Base-by-base conservation (phyloP, 73 alveolate species). In the Paramecium tetraurelia region DNA sequence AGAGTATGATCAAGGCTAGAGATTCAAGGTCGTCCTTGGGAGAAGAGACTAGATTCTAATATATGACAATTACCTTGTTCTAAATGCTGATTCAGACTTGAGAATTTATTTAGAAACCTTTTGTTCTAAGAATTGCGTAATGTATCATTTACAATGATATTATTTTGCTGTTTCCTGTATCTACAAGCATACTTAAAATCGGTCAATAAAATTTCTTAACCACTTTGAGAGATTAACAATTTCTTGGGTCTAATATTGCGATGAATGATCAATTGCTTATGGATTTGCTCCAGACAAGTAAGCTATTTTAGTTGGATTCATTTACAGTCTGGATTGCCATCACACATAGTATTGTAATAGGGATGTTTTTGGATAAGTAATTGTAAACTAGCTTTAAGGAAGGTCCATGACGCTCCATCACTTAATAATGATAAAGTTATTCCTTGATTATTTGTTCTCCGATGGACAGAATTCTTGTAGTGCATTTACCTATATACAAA, bases 21-120 rank as follows among this genome's bases (percentile, higher is more conserved):
- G 90, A 40, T 12, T 80, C 90, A 0, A 80, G 29, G 46, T 80
- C 90, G 46, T 80, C 90, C 35, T 80, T 80, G 7, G 90, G 90
- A 3, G 90, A 44, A 44, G 90, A 63, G 10, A 46, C 90, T 80
- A 0, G 10, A 24, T 80, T 16, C 33, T 80, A 22, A 4, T 21
- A 80, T n/a, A 7, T 80, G 9, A 33, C 2, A 33, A 4, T 16
- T 80, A 80, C 90, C 75, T 80, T 80, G 43, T n/a, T 43, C 90
- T 80, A 80, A 27, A 80, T 80, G 90, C 16, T 33, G 7, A 48
- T 80, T 80, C 5, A 80, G 8, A 14, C 76, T 44, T 31, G 90
- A 80, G 16, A 31, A 80, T 46, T 80, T 80, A 75, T 75, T 75
- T 35, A 75, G 29, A 75, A 75, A 75, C 12, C 46, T 3, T 75